These are phyloP conservation scores for Cystobasidium sp. DNA, from an alignment of 1,284 basidiomycete genomes.

Conservation along the genomic window DNA sequence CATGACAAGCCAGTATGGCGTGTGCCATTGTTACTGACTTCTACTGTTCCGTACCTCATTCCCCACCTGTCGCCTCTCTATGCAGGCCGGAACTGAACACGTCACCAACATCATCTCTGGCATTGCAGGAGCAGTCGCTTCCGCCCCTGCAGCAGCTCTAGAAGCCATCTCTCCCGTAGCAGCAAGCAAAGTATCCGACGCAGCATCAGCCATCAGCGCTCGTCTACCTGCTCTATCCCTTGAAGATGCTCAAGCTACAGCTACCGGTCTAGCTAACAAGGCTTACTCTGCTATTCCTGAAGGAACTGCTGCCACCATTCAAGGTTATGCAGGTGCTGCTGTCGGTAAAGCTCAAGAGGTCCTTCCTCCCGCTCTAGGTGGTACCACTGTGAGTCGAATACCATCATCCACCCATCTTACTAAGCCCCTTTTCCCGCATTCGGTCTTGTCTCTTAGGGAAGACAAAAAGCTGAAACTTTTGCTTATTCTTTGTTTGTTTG, in stretches of 20 bases:
- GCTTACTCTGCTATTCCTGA: conserved; percentile 40
- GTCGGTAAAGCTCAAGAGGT: conserved; percentile 34
- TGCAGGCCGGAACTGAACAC: conserved; percentile 39
- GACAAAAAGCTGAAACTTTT: no score
- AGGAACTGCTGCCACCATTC: conserved; percentile 31
- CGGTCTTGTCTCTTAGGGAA: not conserved
- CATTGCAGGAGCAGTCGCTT: conserved; percentile 40
- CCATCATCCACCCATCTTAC: not conserved
- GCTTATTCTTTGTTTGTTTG: no score
- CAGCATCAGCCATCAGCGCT: conserved; percentile 26
- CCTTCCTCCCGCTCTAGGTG: conserved; percentile 39
- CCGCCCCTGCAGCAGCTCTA: conserved; percentile 40
- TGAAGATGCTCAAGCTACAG: conserved; percentile 21
- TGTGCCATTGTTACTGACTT: not conserved
- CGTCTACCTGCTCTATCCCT: conserved; percentile 27
- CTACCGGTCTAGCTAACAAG: conserved; percentile 31
- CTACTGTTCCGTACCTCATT: not conserved
- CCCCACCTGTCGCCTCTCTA: not conserved
- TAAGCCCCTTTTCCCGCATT: not conserved
- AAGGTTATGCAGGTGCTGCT: conserved; percentile 39
- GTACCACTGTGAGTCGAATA: conserved; percentile 21
- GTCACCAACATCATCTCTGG: conserved; percentile 43
- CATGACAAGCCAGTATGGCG: not conserved
- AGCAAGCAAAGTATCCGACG: conserved; percentile 37
- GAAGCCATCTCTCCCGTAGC: conserved; percentile 40